Base-by-base conservation (phyloP, 176 grass and related monocot genomes). In the Musa beccarii region DNA sequence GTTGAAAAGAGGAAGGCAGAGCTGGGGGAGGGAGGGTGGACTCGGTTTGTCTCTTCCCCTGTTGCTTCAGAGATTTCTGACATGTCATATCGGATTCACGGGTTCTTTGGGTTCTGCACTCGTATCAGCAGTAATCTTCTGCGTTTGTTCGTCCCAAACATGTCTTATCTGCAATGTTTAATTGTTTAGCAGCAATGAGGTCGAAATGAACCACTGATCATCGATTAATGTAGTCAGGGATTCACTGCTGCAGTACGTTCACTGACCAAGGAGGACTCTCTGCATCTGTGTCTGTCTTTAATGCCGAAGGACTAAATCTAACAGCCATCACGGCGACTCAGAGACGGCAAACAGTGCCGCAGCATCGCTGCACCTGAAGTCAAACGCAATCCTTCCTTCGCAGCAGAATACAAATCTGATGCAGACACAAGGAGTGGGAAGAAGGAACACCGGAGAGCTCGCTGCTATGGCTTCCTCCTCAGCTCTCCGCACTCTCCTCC, bases 401-500 rank as follows among this genome's bases (percentile, higher is more conserved):
- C 34, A 43, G 34, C 34, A 6, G 34, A 43, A 43, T 43, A 43
- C 34, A 43, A 43, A 43, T 6, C 4, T 43, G 34, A 43, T 43
- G 34, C 34, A 43, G 34, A 6, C 34, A 43, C 34, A 10, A 70
- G 25, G 29, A 49, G 8, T 50, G 7, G 68, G 68, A 70, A 70
- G 43, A 20, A 21, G 68, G 10, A 51, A 43, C 34, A 5, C 34
- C 34, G 0, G 34, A 43, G 34, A 43, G 34, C 34, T 43, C 6
- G 34, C 34, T 43, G 19, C 79, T 73, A 91, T 96, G 92, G 79
- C 88, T 13, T 0, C 59, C 71, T 26, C 66, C 73, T 1, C 12
- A 8, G 21, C 59, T 71, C 15, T 10, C 68, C 9, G 13, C 8
- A 53, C n/a, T 8, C 57, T 84, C 77, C 2, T 81, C 28, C 28